Base-by-base conservation (phyloP, 805 yeast genomes). In the Wickerhamomyces rabaulensis region DNA sequence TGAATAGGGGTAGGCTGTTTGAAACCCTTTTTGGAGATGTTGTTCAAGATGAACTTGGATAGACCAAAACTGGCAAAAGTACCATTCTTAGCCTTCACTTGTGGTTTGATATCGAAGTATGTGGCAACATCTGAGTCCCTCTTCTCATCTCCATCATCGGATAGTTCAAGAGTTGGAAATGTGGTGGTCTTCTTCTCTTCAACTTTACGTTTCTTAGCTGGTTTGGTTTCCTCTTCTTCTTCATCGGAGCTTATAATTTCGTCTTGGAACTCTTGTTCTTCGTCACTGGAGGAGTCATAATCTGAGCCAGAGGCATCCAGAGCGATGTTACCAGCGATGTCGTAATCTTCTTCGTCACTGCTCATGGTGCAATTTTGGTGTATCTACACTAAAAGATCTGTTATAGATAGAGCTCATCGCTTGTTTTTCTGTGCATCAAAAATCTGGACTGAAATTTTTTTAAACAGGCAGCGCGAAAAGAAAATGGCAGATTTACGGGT, bases 1-100 rank as follows among this genome's bases (percentile, higher is more conserved):
- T 94, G 99, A 65, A 94, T 94, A 2, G 99, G 99, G 0, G 99
- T 94, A 13, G 99, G 99, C 54, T 86, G 94, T 54, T 80, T 84
- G 69, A 82, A 94, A 0, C 99, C 99, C 61, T 89, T 91, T 50
- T 80, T 82, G 46, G 78, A 62, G 46, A 94, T 84, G 57, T 89
- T 92, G 20, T 73, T 66, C 48, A 90, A 61, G 6, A 91, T 65
- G 44, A 76, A 70, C 60, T 84, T 84, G 15, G 95, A 84, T 42
- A 94, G 74, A 1, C 98, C 97, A 68, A 92, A 87, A 40, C 95
- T 84, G 4, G 89, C 88, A 71, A 92, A 92, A 22, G 95, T 78
- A 35, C 97, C 96, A 43, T 76, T 76, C 62, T 86, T 82, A 40
- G 80, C 82, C 58, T 80, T 82, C 31, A 68, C 77, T 55, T 52